These are phyloP conservation scores for Tylopilus sp. DNA, from an alignment of 768 basidiomycete species.

Conservation along the genomic window DNA sequence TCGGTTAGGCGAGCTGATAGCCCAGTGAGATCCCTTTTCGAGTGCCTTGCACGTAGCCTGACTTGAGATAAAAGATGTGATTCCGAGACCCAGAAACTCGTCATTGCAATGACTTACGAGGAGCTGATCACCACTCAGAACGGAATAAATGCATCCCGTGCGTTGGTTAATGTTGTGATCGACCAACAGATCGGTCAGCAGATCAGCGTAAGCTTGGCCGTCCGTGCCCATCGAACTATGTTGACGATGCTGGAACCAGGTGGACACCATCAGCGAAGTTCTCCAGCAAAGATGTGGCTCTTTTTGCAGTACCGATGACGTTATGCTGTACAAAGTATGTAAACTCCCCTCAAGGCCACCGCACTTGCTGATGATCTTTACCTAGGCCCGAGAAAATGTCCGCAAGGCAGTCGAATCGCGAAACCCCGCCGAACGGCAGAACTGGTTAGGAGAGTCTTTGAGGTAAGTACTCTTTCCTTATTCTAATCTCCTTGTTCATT, in stretches of 20 bases:
- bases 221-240: neutral
- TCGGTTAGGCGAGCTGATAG: slow-evolving; percentile 77
- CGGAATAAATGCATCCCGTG: slow-evolving; percentile 85
- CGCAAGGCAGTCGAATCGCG: slow-evolving; percentile 84
- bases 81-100: slow-evolving; percentile 61
- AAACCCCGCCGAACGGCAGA: slow-evolving; percentile 69
- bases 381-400: slow-evolving; percentile 87
- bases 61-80: slow-evolving; percentile 58
- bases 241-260: slow-evolving; percentile 43
- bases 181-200: slow-evolving; percentile 98
- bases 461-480: slow-evolving; percentile 46
- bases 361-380: slow-evolving; percentile 2
- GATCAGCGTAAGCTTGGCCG: slow-evolving; percentile 64
- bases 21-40: slow-evolving; percentile 50
- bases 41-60: slow-evolving; percentile 1
- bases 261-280: slow-evolving; percentile 95
- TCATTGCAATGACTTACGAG: slow-evolving; percentile 75
- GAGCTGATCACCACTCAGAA: slow-evolving; percentile 80
- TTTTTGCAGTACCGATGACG: slow-evolving; percentile 97
- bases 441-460: slow-evolving; percentile 82
- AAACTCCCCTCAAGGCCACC: slow-evolving; percentile 1
- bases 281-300: slow-evolving; percentile 93
- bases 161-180: slow-evolving; percentile 91
- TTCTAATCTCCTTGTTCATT: slow-evolving; percentile 2
- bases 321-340: slow-evolving; percentile 90